A percentile compares a stretch with the other conserved stretches of the same genome.
These are phyloP conservation scores for Sporisorium reilianum DNA, from an alignment of 1,284 basidiomycete genomes.

Conservation along the genomic window DNA sequence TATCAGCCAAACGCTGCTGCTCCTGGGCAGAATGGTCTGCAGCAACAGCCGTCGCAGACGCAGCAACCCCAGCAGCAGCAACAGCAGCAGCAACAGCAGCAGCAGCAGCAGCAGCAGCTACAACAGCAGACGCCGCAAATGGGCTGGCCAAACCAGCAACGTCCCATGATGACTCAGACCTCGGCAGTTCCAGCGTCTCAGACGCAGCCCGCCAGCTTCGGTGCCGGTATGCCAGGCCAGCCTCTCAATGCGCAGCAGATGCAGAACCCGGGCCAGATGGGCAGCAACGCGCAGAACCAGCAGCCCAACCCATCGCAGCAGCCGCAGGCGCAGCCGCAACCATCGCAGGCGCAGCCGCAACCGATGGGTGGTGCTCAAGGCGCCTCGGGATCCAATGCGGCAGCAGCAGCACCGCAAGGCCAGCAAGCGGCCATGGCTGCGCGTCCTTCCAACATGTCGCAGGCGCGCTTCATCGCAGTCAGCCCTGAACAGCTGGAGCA, in stretches of 20 bases:
- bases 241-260: conserved; percentile 23
- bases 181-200: conserved; percentile 33
- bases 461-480: conserved; percentile 53
- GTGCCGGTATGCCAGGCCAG: conserved; percentile 18
- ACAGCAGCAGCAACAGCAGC: conserved; percentile 11
- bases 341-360: conserved; percentile 34
- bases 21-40: conserved; percentile 28
- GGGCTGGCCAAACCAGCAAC: conserved; percentile 39
- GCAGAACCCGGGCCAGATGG: conserved; percentile 22
- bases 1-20: conserved; percentile 30
- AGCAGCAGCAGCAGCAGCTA: conserved; percentile 12
- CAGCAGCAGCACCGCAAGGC: conserved; percentile 16
- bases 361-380: conserved; percentile 16
- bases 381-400: conserved; percentile 6
- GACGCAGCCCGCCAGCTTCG: conserved; percentile 29
- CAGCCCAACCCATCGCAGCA: conserved; percentile 21
- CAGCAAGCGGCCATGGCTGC: conserved; percentile 40
- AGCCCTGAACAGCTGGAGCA: conserved; percentile 61
- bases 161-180: conserved; percentile 27
- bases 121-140: conserved; percentile 26
- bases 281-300: conserved; percentile 14
- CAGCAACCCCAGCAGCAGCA: conserved; percentile 21
- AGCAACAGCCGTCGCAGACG: conserved; percentile 27
- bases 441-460: conserved; percentile 44
- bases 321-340: conserved; percentile 31